Conservation (phyloP, 2,329 filamentous ascomycete genomes). For the Passalora sequoiae region DNA sequence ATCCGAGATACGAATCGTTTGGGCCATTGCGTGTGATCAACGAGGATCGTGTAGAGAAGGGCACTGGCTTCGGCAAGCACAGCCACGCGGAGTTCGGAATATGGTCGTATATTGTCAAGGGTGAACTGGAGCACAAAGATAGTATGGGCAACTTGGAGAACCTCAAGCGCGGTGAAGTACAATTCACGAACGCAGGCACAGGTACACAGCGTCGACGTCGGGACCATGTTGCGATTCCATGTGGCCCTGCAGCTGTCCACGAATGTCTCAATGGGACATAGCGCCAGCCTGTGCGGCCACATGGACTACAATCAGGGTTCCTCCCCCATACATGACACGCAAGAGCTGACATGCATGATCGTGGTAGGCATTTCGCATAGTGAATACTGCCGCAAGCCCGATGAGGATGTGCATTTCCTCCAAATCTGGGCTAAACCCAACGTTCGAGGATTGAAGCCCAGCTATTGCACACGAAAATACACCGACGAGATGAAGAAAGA, state of each 20-base stretch:
- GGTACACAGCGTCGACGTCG: no score
- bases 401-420: constrained; percentile 72
- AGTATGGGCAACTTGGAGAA: constrained; percentile 67
- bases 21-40: constrained; percentile 80
- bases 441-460: constrained; percentile 64
- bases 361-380: constrained; percentile 80
- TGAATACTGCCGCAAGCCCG: constrained; percentile 70
- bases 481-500: constrained; percentile 66
- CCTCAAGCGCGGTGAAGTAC: constrained; percentile 75
- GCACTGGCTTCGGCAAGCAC: constrained; percentile 77
- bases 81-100: constrained; percentile 84
- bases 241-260: no score
- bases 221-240: no score
- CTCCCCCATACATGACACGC: no score
- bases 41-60: constrained; percentile 73
- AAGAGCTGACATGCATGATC: no score
- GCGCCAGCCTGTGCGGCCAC: no score
- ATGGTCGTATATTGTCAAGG: constrained; percentile 79
- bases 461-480: constrained; percentile 72
- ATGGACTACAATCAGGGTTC: no score
- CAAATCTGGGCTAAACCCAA: constrained; percentile 87
- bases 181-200: constrained; percentile 84
- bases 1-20: constrained; percentile 63
- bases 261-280: no score
- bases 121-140: constrained; percentile 83